phyloP scores from a whole-genome alignment of 495 filamentous ascomycete genomes.

The Penicillium antarcticum region DNA sequence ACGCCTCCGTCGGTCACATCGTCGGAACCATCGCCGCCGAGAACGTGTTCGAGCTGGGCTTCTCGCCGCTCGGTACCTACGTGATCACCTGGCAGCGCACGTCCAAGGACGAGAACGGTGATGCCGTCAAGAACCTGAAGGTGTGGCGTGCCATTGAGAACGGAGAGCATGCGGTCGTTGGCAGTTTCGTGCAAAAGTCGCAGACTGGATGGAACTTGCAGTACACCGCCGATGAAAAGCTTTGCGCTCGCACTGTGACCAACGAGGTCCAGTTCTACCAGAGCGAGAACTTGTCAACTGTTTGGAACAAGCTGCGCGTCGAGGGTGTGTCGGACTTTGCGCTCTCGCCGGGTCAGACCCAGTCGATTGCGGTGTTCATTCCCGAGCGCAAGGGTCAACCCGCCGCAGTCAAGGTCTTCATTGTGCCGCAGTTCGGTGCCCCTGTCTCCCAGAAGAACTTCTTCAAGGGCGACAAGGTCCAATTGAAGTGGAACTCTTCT shows the following conservation, averaged over 20 bases:
- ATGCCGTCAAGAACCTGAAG: conserved; percentile 93
- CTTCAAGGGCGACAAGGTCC: conserved; percentile 98
- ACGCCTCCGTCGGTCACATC: conserved; percentile 75
- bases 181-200: conserved; percentile 88
- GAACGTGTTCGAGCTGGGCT: conserved; percentile 89
- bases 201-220: conserved; percentile 97
- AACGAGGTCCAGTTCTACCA: conserved; percentile 98
- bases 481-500: conserved; percentile 92
- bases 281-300: conserved; percentile 74
- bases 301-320: conserved; percentile 92
- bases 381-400: conserved; percentile 96
- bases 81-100: conserved; percentile 96
- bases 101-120: conserved; percentile 86
- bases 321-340: conserved; percentile 92
- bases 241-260: conserved; percentile 88
- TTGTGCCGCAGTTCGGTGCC: conserved; percentile 76
- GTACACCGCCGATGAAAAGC: conserved; percentile 88
- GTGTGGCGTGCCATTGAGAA: conserved; percentile 77
- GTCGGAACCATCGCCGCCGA: conserved; percentile 69
- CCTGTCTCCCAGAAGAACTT: conserved; percentile 96
- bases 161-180: conserved; percentile 67
- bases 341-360: conserved; percentile 79
- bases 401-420: conserved; percentile 88
- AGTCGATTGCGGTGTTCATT: conserved; percentile 88
- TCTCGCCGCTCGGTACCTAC: conserved; percentile 88